Conservation (phyloP, 148 eudicot genomes). For the Chenopodium formosanum region DNA sequence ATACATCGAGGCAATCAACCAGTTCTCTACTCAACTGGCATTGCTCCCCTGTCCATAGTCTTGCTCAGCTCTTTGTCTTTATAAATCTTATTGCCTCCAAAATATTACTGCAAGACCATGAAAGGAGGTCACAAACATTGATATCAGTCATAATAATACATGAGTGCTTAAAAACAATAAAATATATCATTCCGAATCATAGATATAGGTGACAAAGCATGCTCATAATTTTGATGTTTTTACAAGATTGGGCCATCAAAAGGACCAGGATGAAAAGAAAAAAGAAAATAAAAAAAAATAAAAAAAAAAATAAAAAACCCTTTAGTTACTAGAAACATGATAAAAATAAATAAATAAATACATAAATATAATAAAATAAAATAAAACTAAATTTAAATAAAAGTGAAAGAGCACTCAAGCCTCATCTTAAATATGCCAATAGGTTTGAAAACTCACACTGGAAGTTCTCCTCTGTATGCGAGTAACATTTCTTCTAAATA, state of each 20-base stretch:
- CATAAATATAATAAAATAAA: not conserved
- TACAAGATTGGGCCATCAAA: not conserved
- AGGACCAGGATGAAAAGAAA: no score
- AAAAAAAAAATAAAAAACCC: not conserved
- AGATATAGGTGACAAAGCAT: not conserved
- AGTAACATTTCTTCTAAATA: constrained; percentile 6
- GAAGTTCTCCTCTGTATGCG: constrained; percentile 10
- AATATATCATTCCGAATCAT: not conserved
- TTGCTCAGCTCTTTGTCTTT: not conserved
- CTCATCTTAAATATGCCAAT: not conserved
- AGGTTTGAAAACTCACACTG: constrained; percentile 4
- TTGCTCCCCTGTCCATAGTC: not conserved
- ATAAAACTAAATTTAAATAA: not conserved
- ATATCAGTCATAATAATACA: not conserved
- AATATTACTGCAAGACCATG: not conserved
- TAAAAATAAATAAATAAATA: no score
- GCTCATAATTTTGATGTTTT: not conserved
- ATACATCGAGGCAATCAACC: not conserved
- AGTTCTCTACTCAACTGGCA: not conserved
- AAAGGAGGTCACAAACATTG: not conserved
- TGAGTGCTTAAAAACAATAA: not conserved
- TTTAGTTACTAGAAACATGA: not conserved
- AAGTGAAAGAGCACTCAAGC: not conserved
- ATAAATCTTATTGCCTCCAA: not conserved
- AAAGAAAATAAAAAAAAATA: no score